phyloP scores from a whole-genome alignment of 2,329 filamentous ascomycete species.

The Cercospora sp. region DNA sequence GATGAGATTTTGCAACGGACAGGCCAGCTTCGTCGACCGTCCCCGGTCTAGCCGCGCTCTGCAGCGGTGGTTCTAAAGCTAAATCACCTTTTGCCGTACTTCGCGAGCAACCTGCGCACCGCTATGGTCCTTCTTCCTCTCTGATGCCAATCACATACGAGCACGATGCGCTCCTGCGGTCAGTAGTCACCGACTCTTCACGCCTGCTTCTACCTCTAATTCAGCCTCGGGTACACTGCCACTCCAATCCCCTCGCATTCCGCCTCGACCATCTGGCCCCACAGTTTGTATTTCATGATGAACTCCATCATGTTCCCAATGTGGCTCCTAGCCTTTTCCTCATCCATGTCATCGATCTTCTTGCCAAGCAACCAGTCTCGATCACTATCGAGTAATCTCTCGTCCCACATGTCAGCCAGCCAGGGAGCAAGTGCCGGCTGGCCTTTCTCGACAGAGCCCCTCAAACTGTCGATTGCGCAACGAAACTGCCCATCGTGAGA shows the following conservation, averaged over 20 bases:
- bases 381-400: constrained; percentile 13
- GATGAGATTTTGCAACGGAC: not conserved
- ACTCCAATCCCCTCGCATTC: constrained; percentile 10
- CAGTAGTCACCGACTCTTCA: not conserved
- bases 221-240: constrained; percentile 7
- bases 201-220: not conserved
- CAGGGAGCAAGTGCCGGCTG: constrained; percentile 2
- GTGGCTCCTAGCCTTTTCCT: constrained; percentile 4
- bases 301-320: constrained; percentile 9
- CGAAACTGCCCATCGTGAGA: constrained; percentile 12
- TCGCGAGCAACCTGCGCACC: not conserved
- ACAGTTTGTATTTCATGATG: constrained; percentile 13
- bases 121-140: not conserved
- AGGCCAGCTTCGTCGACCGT: not conserved
- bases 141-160: not conserved
- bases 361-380: constrained; percentile 11
- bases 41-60: not conserved
- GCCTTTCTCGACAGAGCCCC: not conserved
- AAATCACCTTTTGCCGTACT: not conserved
- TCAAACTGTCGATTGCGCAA: constrained; percentile 7
- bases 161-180: not conserved
- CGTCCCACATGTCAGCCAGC: constrained; percentile 14
- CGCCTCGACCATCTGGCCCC: constrained; percentile 9
- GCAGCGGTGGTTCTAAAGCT: not conserved
- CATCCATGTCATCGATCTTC: constrained; percentile 10